phyloP scores from a whole-genome alignment of 257 asterid species.

The Striga asiatica region DNA sequence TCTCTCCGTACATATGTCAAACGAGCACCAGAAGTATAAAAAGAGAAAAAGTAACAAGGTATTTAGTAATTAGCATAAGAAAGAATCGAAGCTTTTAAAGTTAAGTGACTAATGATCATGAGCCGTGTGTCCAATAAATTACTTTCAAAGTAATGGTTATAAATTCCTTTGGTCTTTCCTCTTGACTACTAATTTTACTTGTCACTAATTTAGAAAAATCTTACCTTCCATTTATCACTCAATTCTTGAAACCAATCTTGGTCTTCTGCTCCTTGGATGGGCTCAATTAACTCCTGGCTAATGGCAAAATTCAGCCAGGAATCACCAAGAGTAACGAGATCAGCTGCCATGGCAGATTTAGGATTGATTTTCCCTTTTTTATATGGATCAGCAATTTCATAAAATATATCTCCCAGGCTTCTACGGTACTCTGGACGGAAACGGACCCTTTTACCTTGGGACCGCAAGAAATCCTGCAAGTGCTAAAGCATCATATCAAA shows the following conservation, averaged over 20 bases:
- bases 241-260: conserved; percentile 66
- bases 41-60: too few relatives aligned
- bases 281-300: conserved; percentile 62
- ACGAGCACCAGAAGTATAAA: conserved; percentile 13
- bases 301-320: conserved; percentile 80
- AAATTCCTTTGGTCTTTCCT: too few relatives aligned
- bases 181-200: too few relatives aligned
- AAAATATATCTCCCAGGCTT: conserved; percentile 48
- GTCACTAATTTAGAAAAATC: too few relatives aligned
- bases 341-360: conserved; percentile 65
- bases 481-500: neutral
- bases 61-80: too few relatives aligned
- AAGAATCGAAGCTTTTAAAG: neutral
- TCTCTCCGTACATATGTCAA: conserved; percentile 17
- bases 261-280: conserved; percentile 53
- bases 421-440: conserved; percentile 59
- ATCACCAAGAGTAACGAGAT: conserved; percentile 74
- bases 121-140: too few relatives aligned
- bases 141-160: too few relatives aligned
- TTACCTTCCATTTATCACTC: conserved; percentile 84
- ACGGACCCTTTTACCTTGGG: conserved; percentile 79
- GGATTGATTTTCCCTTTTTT: conserved; percentile 35
- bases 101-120: too few relatives aligned
- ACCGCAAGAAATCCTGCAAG: conserved; percentile 60
- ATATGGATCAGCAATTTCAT: conserved; percentile 48